Evolutionary conservation across 208 protist genomes (phyloP).

Genomic region (Crithidia expoeki): DNA sequence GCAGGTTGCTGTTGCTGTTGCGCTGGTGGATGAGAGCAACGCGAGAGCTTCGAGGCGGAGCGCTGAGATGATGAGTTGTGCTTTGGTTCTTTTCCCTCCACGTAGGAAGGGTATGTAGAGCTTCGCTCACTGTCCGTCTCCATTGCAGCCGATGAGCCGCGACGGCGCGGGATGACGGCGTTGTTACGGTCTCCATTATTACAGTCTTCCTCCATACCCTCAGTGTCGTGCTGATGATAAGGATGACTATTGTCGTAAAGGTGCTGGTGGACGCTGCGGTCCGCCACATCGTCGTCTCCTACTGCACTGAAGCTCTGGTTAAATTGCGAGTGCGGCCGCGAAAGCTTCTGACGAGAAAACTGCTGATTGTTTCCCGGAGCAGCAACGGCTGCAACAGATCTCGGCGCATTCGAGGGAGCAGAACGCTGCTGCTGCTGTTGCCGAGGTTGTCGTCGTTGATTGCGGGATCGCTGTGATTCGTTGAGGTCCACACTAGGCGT

Average conservation of each 20-base stretch:
- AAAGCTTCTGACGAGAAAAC: no score
- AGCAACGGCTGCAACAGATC: no score
- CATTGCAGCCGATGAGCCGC: neutral
- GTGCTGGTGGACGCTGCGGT: no score
- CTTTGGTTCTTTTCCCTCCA: neutral
- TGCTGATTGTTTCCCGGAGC: no score
- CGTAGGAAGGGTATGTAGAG: neutral
- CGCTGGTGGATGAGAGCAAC: neutral
- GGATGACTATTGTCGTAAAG: neutral
- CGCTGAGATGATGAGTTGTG: neutral
- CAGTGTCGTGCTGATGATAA: neutral
- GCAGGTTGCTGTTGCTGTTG: slow-evolving; percentile 18
- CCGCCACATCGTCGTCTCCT: no score
- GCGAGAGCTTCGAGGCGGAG: neutral
- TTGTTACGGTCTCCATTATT: neutral
- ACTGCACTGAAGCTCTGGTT: no score
- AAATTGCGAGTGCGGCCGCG: no score
- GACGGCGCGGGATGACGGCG: slow-evolving; percentile 9
- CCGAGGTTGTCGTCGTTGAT: neutral
- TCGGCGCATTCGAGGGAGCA: neutral
- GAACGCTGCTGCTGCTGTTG: slow-evolving; percentile 9
- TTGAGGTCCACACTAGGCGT: neutral
- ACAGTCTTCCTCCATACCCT: no score
- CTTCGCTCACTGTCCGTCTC: slow-evolving; percentile 1
- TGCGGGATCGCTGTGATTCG: slow-evolving; percentile 6